A percentile compares a stretch with the other conserved stretches of the same genome.
These are phyloP conservation scores for Metahyphopichia silvanorum DNA, from an alignment of 805 yeast genomes.

Conservation along the genomic window DNA sequence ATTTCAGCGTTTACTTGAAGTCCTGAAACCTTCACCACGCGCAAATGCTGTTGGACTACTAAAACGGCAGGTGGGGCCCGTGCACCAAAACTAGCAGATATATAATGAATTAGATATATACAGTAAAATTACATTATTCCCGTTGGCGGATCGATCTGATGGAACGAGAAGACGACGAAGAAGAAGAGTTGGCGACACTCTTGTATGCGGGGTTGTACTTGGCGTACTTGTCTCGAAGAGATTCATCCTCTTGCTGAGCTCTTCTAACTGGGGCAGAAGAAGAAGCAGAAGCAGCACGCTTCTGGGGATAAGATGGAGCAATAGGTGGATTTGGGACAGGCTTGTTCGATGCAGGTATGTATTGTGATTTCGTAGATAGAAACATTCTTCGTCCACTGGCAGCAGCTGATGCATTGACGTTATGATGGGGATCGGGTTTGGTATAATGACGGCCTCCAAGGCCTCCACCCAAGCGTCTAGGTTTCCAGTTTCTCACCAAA, in stretches of 20 bases:
- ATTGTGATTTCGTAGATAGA: constrained; percentile 11
- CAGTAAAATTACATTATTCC: constrained; percentile 1
- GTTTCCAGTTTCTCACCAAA: constrained; percentile 62
- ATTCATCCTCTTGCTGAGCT: constrained; percentile 6
- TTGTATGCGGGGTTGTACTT: constrained; percentile 10
- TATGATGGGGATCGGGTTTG: constrained; percentile 19
- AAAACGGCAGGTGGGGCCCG: not conserved
- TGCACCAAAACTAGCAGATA: not conserved
- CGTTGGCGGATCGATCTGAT: constrained; percentile 11
- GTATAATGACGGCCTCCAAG: constrained; percentile 80
- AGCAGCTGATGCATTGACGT: constrained; percentile 35
- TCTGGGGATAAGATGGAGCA: constrained; percentile 1
- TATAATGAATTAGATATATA: not conserved
- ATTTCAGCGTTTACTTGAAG: no score
- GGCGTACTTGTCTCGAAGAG: constrained; percentile 20
- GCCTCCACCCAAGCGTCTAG: constrained; percentile 84
- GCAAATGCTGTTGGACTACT: not conserved
- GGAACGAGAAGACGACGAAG: constrained; percentile 8
- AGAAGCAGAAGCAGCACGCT: constrained; percentile 1
- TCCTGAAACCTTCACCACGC: no score
- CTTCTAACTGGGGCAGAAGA: no score
- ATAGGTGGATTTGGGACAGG: constrained; percentile 1
- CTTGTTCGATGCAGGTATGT: constrained; percentile 1
- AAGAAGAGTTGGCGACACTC: constrained; percentile 3
- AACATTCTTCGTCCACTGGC: constrained; percentile 26